These are phyloP conservation scores for Lachancea sp. DNA, from an alignment of 805 yeast genomes.

Conservation along the genomic window DNA sequence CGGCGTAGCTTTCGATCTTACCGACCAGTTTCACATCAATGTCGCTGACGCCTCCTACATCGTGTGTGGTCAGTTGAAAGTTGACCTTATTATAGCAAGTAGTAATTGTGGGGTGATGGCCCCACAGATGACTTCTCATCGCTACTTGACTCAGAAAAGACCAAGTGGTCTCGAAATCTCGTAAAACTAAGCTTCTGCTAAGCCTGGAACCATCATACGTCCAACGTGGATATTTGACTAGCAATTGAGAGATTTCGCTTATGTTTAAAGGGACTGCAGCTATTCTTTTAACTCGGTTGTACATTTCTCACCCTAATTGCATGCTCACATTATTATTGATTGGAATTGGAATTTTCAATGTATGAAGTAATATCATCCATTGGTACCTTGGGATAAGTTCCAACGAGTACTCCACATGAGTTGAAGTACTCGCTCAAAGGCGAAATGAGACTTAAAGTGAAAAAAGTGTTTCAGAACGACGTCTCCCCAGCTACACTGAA, in stretches of 20 bases:
- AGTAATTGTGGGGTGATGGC: slow-evolving; percentile 66
- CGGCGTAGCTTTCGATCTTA: slow-evolving; percentile 35
- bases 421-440: too few relatives aligned
- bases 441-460: too few relatives aligned
- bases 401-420: too few relatives aligned
- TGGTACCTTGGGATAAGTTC: too few relatives aligned
- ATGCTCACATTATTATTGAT: too few relatives aligned
- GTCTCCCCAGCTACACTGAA: too few relatives aligned
- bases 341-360: too few relatives aligned
- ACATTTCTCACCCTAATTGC: slow-evolving; percentile 25
- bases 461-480: too few relatives aligned
- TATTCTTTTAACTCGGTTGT: slow-evolving; percentile 33
- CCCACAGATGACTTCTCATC: slow-evolving; percentile 47
- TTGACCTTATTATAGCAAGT: slow-evolving; percentile 57
- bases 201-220: slow-evolving; percentile 19
- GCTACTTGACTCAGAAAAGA: slow-evolving; percentile 54
- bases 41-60: slow-evolving; percentile 46
- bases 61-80: slow-evolving; percentile 59
- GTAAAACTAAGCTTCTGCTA: slow-evolving; percentile 38
- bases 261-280: slow-evolving; percentile 28
- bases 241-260: slow-evolving; percentile 18
- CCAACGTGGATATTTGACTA: slow-evolving; percentile 28
- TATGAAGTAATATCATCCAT: too few relatives aligned
- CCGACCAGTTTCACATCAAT: slow-evolving; percentile 55
- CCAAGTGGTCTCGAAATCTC: slow-evolving; percentile 59